Base-by-base conservation (phyloP, 1,284 basidiomycete genomes). In the Puccinia coronata region DNA sequence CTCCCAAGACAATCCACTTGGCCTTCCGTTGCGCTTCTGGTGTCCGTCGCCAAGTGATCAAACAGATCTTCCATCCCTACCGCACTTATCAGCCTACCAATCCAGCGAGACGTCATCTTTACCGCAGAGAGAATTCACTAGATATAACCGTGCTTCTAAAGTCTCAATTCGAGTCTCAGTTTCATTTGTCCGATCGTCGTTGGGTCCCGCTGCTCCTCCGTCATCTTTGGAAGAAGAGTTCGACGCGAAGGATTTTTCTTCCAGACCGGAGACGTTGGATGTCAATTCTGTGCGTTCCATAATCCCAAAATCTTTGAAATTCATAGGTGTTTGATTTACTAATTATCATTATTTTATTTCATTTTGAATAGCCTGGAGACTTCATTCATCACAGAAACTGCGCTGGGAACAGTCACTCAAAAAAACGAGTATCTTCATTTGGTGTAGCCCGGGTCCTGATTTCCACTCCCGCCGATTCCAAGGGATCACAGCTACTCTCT, bases 141-240 rank as follows among this genome's bases (percentile, higher is more conserved):
- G 41, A 39, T 63, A 5, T 39, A 31, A 63, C 23, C 4, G 11
- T 31, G 36, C 61, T 23, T 41, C 61, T 41, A 63, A 31, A 12
- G 36, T 39, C 23, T 63, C 61, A 39, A 63, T 63, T n/a, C 34
- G 61, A 41, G 28, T 63, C 61, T 63, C 61, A 16, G 61, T 63
- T n/a, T 39, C 34, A 63, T 16, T 63, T 31, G 36, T 63, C 18
- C 5, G 41, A 39, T 39, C 36, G 4, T 20, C 6, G 20, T 63
- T 63, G 8, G 36, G 41, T 39, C 61, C 36, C 16, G 36, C 14
- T 20, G 9, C 28, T 6, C 61, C 0, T 63, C 31, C 34, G 41
- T 41, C 61, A 63, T 63, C 61, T 41, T 63, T 31, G 18, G 61
- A 39, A 2, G 12, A 36, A 63, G 61, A 41, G 1, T 41, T 41